phyloP scores from a whole-genome alignment of 2,329 filamentous ascomycete species.

The Clarireedia monteithiana region DNA sequence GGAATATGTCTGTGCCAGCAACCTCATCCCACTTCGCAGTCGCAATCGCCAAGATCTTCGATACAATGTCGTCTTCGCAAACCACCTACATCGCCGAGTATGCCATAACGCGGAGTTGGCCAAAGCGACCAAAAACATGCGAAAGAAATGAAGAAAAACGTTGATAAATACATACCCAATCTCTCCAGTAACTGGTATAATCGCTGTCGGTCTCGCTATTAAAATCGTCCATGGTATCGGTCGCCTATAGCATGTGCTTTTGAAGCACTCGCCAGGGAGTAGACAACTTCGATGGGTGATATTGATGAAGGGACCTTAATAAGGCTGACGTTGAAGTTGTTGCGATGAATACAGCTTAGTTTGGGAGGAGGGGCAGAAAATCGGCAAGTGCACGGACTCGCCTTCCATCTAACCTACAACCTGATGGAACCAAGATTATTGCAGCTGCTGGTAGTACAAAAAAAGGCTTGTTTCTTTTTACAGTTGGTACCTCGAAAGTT shows the following conservation, averaged over 20 bases:
- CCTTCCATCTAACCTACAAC: background rate
- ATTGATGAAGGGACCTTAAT: background rate
- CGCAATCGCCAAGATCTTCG: background rate
- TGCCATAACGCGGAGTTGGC: background rate
- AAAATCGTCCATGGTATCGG: slow-evolving; percentile 78
- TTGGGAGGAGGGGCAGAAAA: slow-evolving; percentile 9
- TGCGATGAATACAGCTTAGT: slow-evolving; percentile 1
- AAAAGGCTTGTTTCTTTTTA: too few species aligned
- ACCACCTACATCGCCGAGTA: background rate
- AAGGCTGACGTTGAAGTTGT: slow-evolving; percentile 8
- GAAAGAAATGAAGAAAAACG: slow-evolving; percentile 13
- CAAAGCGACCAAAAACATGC: background rate
- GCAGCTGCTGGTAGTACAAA: too few species aligned
- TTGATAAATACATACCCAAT: slow-evolving; percentile 69
- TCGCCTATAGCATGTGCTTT: slow-evolving; percentile 24
- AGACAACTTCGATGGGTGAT: slow-evolving; percentile 5
- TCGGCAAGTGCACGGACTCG: slow-evolving; percentile 2
- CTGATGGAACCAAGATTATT: background rate
- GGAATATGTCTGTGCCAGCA: background rate
- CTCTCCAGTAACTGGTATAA: slow-evolving; percentile 98
- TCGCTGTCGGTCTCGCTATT: slow-evolving; percentile 97
- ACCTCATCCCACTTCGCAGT: background rate
- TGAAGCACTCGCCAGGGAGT: slow-evolving; percentile 23
- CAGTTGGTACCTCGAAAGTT: too few species aligned
- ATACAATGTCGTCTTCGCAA: background rate